Base-by-base conservation (phyloP, 2,329 filamentous ascomycete species). In the Alternaria solani region DNA sequence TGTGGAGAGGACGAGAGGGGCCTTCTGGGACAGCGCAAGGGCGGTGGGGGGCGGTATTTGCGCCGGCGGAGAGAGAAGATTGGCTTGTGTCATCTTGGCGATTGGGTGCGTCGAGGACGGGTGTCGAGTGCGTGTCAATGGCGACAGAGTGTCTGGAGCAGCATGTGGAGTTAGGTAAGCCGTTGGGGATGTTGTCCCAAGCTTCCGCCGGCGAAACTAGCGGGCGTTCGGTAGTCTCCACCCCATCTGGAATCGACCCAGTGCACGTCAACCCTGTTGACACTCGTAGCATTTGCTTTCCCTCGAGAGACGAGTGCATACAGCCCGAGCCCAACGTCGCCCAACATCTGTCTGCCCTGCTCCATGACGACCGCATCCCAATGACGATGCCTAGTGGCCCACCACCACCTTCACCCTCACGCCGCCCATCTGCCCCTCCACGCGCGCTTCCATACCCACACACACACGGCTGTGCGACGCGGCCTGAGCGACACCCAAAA, bases 21-120 rank as follows among this genome's bases (percentile, higher is more conserved):
- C 81, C 73, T 75, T 82, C 75, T 79, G 82, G 64, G 76, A 86
- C 75, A 81, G 83, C 70, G 62, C 78, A 75, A 83, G 78, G 28
- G 82, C 77, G 30, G 72, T 73, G 4, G 65, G 59, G 1, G 81
- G 81, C 0, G 78, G 65, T 56, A 81, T 74, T 56, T 70, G 71
- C 14, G 78, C 69, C 7, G 81, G 80, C 16, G 81, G 79, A 30
- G 74, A 64, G 64, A 81, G 75, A 34, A 82, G 75, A 39, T 80
- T 78, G 53, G 72, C 63, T 28, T 69, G 62, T 46, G 71, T 56
- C 76, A 78, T 78, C 30, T 41, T 63, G 55, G 61, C 51, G 55
- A 53, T 47, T 26, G 36, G 32, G 47, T 26, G 48, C 26, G n/a
- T 58, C 25, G 51, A 36, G 36, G 49, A 18, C 7, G 14, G 44